Percentiles rank a stretch among this genome's conserved stretches.
These are phyloP conservation scores for Bipolaris bicolor DNA, from an alignment of 2,329 filamentous ascomycete species.

Conservation along the genomic window DNA sequence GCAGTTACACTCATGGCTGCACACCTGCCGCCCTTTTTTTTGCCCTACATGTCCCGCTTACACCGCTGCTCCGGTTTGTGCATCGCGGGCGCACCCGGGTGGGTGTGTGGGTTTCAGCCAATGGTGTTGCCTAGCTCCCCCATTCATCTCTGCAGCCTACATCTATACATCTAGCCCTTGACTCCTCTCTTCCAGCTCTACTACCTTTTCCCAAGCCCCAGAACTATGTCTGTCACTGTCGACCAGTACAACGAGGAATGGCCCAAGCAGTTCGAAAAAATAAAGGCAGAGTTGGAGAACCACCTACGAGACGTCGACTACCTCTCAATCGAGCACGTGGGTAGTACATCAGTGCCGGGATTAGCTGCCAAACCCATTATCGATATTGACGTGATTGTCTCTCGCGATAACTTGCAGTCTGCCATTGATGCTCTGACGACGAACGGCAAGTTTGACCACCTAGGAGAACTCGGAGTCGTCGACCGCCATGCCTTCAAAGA, in stretches of 20 bases:
- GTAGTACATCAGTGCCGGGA: constrained; percentile 46
- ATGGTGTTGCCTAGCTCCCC: constrained; percentile 15
- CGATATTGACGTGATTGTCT: constrained; percentile 47
- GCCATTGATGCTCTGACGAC: constrained; percentile 40
- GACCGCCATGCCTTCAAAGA: constrained; percentile 47
- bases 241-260: constrained; percentile 39
- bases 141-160: constrained; percentile 2
- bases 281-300: constrained; percentile 24
- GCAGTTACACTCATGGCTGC: neutral
- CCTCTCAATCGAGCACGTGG: constrained; percentile 47
- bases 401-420: constrained; percentile 29
- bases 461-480: constrained; percentile 46
- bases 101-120: constrained; percentile 2
- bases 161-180: neutral
- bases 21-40: neutral
- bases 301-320: constrained; percentile 21
- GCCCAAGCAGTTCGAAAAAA: constrained; percentile 34
- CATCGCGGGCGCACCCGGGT: constrained; percentile 9
- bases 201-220: neutral
- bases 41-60: constrained; percentile 1
- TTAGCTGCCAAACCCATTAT: constrained; percentile 48
- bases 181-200: neutral
- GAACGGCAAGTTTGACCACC: constrained; percentile 42
- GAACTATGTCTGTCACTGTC: constrained; percentile 30
- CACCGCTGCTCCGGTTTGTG: constrained; percentile 3